Evolutionary conservation across 371 early-diverging fungal genomes (phyloP).

Genomic region (Fennellomyces sp.): DNA sequence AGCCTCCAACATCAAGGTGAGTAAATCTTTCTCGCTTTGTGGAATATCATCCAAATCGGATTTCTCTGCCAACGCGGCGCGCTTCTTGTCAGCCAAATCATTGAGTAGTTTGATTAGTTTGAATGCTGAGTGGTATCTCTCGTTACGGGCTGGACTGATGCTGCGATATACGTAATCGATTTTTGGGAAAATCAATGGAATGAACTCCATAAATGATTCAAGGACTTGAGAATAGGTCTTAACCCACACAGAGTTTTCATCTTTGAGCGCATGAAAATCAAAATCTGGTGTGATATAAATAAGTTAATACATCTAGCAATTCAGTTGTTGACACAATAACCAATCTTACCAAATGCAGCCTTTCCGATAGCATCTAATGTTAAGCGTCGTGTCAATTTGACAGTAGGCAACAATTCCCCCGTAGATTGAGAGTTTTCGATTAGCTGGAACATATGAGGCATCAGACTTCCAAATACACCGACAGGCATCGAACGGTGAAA

Average conservation of each 20-base stretch:
- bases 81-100: slow-evolving; percentile 4
- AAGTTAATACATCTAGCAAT: background rate
- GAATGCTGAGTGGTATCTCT: background rate
- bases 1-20: slow-evolving; percentile 42
- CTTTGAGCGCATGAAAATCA: slow-evolving; percentile 27
- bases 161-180: background rate
- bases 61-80: background rate
- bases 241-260: slow-evolving; percentile 31
- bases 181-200: slow-evolving; percentile 6
- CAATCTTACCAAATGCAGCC: slow-evolving; percentile 33
- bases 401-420: background rate
- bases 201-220: slow-evolving; percentile 13
- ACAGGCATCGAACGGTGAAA: slow-evolving; percentile 39
- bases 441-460: slow-evolving; percentile 14
- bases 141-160: background rate
- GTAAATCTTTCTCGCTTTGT: slow-evolving; percentile 32
- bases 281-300: slow-evolving; percentile 18
- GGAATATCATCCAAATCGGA: background rate
- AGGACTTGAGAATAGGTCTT: slow-evolving; percentile 22
- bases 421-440: slow-evolving; percentile 22
- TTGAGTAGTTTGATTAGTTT: slow-evolving; percentile 7
- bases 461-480: slow-evolving; percentile 24
- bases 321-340: background rate
- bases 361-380: slow-evolving; percentile 40
- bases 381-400: slow-evolving; percentile 20